These are phyloP conservation scores for Penicillium sp. DNA, from an alignment of 2,329 filamentous ascomycete species.

Conservation along the genomic window DNA sequence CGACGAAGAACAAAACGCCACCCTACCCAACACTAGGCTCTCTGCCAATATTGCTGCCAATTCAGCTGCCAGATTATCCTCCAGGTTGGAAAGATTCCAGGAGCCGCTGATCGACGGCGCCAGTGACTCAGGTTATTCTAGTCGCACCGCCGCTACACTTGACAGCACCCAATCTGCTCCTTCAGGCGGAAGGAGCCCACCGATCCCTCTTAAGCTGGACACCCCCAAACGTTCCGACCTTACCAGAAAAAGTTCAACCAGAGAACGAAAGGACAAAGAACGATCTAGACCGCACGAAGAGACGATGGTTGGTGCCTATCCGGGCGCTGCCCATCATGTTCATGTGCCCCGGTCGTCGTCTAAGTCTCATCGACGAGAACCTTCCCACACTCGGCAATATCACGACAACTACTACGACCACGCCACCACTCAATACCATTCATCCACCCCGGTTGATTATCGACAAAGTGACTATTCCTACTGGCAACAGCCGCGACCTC, in stretches of 20 bases:
- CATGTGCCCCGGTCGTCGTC: constrained; percentile 34
- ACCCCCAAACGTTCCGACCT: constrained; percentile 32
- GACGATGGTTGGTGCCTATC: constrained; percentile 36
- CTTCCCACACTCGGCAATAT: constrained; percentile 29
- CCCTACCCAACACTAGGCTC: constrained; percentile 47
- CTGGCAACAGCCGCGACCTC: constrained; percentile 27
- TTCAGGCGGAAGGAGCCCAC: constrained; percentile 40
- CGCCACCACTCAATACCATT: constrained; percentile 37
- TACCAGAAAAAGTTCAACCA: constrained; percentile 29
- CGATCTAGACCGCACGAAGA: constrained; percentile 31
- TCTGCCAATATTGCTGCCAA: constrained; percentile 44
- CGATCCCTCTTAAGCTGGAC: constrained; percentile 38
- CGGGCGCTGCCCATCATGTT: constrained; percentile 29
- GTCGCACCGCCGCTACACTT: constrained; percentile 53
- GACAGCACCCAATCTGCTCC: constrained; percentile 52
- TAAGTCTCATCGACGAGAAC: constrained; percentile 35
- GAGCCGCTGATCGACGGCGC: constrained; percentile 46
- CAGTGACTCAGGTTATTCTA: constrained; percentile 62
- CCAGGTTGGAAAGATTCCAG: constrained; percentile 41
- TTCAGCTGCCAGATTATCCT: constrained; percentile 46
- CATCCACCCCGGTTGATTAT: constrained; percentile 30
- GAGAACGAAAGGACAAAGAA: constrained; percentile 33
- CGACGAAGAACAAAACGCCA: constrained; percentile 44
- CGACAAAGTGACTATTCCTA: constrained; percentile 32
- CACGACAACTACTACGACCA: constrained; percentile 37